phyloP scores from a whole-genome alignment of 352 stramenopile genomes.

The Phytophthora ramorum region DNA sequence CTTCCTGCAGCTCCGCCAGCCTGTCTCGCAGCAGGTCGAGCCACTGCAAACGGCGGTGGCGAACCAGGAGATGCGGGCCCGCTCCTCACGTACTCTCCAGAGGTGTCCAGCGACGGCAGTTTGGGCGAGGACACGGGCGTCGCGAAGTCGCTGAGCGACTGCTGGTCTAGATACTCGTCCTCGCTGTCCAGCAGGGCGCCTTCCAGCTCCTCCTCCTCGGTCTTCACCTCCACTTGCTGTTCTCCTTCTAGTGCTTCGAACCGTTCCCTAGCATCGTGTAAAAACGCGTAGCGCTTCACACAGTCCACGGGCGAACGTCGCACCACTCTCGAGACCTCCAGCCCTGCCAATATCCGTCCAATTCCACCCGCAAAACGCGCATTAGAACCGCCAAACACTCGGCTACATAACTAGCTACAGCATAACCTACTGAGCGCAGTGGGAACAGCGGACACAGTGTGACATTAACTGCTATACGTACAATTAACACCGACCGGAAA shows the following conservation, averaged over 20 bases:
- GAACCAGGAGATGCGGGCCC: slow-evolving; percentile 57
- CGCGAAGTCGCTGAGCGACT: slow-evolving; percentile 69
- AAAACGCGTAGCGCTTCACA: slow-evolving; percentile 80
- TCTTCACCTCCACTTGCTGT: slow-evolving; percentile 25
- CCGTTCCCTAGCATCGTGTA: slow-evolving; percentile 55
- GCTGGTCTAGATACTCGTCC: slow-evolving; percentile 47
- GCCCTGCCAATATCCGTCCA: slow-evolving; percentile 43
- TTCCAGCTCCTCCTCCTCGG: slow-evolving; percentile 28
- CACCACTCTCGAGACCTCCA: slow-evolving; percentile 71
- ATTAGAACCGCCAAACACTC: slow-evolving; percentile 6
- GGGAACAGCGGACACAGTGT: background rate
- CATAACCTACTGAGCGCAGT: background rate
- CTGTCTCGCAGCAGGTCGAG: slow-evolving; percentile 21
- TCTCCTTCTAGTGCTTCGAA: slow-evolving; percentile 33
- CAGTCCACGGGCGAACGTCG: slow-evolving; percentile 77
- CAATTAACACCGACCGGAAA: slow-evolving; percentile 89
- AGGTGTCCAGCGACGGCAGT: slow-evolving; percentile 62
- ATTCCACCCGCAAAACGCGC: slow-evolving; percentile 20
- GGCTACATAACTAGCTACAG: background rate
- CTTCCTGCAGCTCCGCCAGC: slow-evolving; percentile 33
- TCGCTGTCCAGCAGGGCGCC: slow-evolving; percentile 36
- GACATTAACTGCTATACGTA: slow-evolving; percentile 36
- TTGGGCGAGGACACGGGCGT: slow-evolving; percentile 69
- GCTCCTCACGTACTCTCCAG: slow-evolving; percentile 50
- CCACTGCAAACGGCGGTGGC: slow-evolving; percentile 74